Conservation (phyloP, 2,329 filamentous ascomycete species). For the Conoideocrella luteorostrata region DNA sequence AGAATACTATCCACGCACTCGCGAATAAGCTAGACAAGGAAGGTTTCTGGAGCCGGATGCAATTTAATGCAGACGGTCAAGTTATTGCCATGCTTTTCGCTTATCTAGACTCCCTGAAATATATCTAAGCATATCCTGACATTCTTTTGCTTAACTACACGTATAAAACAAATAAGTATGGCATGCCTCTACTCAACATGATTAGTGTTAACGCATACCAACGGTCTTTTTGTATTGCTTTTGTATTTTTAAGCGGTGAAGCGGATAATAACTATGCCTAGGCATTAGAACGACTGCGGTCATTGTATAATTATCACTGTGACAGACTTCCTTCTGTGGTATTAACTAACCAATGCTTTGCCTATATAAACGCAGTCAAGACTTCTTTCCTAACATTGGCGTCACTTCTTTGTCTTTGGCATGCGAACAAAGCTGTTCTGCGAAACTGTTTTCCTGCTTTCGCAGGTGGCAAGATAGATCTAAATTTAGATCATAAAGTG, state of each 20-base stretch:
- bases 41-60: conserved; percentile 15
- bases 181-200: conserved; percentile 17
- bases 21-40: conserved; percentile 13
- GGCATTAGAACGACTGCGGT: conserved; percentile 14
- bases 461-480: conserved; percentile 1
- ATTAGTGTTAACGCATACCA: conserved; percentile 14
- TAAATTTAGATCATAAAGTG: neutral
- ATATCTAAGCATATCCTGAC: conserved; percentile 14
- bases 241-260: conserved; percentile 15
- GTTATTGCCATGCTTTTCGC: conserved; percentile 15
- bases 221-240: conserved; percentile 16
- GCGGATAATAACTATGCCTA: conserved; percentile 14
- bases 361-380: conserved; percentile 14
- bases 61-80: conserved; percentile 9
- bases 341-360: conserved; percentile 16
- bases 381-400: conserved; percentile 9
- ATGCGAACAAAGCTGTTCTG: conserved; percentile 16
- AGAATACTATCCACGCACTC: conserved; percentile 15
- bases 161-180: conserved; percentile 18
- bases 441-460: conserved; percentile 11
- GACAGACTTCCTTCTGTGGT: conserved; percentile 11
- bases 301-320: conserved; percentile 11
- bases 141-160: conserved; percentile 13
- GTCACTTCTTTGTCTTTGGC: conserved; percentile 15
- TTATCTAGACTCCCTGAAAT: conserved; percentile 15